phyloP scores from a whole-genome alignment of 305 asterid genomes.

The Monarda citriodora region DNA sequence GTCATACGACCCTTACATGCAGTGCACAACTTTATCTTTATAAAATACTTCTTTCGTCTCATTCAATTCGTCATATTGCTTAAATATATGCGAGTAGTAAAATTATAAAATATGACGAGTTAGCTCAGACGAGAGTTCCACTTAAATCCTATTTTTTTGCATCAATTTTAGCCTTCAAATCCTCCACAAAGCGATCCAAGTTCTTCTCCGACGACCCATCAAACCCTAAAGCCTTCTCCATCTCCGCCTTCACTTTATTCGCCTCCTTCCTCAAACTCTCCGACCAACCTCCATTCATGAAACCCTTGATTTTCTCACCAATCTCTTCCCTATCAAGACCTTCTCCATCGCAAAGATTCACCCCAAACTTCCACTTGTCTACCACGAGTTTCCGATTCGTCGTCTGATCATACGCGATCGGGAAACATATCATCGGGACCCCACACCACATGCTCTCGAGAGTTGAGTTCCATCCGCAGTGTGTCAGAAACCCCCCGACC shows the following conservation, averaged over 20 bases:
- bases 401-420: conserved; percentile 55
- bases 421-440: conserved; percentile 54
- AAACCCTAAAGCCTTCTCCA: conserved; percentile 39
- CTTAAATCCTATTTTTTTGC: neutral
- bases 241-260: conserved; percentile 26
- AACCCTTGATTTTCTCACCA: conserved; percentile 29
- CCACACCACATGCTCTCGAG: conserved; percentile 71
- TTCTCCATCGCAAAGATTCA: conserved; percentile 43
- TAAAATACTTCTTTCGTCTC: too few species aligned
- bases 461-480: conserved; percentile 75
- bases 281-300: conserved; percentile 24
- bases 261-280: conserved; percentile 26
- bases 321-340: conserved; percentile 31
- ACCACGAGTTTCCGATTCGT: conserved; percentile 58
- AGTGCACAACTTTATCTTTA: neutral
- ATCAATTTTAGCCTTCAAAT: conserved; percentile 35
- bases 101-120: too few species aligned
- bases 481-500: conserved; percentile 55
- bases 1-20: too few species aligned
- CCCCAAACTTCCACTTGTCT: conserved; percentile 65
- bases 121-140: too few species aligned
- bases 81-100: too few species aligned
- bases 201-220: conserved; percentile 56
- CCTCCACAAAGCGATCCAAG: conserved; percentile 36
- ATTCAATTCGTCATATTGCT: too few species aligned